Conservation (phyloP, 331 rosid genomes). For the Malus hybrid region DNA sequence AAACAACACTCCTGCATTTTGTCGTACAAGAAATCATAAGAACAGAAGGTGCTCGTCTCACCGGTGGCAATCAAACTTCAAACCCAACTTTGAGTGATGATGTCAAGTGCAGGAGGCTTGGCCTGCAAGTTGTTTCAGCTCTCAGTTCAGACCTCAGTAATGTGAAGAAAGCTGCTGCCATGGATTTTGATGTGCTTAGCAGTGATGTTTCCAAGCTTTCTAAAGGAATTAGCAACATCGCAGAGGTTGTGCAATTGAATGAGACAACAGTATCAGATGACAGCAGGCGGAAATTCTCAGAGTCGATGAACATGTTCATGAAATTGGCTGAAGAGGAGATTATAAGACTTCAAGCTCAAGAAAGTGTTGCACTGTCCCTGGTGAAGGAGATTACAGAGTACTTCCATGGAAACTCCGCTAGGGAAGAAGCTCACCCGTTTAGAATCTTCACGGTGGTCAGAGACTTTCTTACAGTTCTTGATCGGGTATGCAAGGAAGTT, state of each 20-base stretch:
- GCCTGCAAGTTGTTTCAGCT: constrained; percentile 78
- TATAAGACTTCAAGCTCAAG: constrained; percentile 72
- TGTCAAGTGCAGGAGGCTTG: constrained; percentile 70
- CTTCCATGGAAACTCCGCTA: constrained; percentile 87
- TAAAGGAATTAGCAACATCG: constrained; percentile 49
- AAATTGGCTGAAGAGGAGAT: constrained; percentile 77
- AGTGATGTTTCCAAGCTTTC: constrained; percentile 79
- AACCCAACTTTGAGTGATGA: constrained; percentile 47
- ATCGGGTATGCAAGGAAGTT: constrained; percentile 94
- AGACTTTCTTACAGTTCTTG: constrained; percentile 70
- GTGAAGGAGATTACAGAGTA: constrained; percentile 96
- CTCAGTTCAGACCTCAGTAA: constrained; percentile 71
- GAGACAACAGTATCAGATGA: constrained; percentile 30
- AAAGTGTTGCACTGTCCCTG: constrained; percentile 76
- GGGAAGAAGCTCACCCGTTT: constrained; percentile 98
- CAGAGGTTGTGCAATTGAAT: constrained; percentile 38
- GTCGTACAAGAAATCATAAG: constrained; percentile 95
- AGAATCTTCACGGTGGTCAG: constrained; percentile 93
- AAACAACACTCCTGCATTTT: constrained; percentile 86
- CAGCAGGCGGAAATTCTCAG: constrained; percentile 41
- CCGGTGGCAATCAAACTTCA: constrained; percentile 30
- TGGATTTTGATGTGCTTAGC: constrained; percentile 78
- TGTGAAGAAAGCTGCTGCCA: constrained; percentile 89
- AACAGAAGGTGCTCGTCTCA: constrained; percentile 73
- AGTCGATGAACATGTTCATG: constrained; percentile 70